These are phyloP conservation scores for Thalia dealbata DNA, from an alignment of 176 grass and related monocot species.

Conservation along the genomic window DNA sequence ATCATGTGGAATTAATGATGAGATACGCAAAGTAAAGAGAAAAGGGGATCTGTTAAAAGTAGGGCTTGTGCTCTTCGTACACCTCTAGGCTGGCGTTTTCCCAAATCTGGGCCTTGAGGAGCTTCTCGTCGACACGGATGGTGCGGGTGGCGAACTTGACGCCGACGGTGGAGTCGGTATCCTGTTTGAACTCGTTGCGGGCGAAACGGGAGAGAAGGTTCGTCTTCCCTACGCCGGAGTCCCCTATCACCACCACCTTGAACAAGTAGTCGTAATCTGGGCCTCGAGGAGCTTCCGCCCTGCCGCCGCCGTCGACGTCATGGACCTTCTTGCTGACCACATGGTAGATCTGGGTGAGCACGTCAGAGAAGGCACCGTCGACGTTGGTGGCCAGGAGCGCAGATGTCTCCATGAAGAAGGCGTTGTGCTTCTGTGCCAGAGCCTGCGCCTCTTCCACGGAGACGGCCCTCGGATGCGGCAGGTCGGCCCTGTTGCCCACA, in stretches of 20 bases:
- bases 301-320: background rate
- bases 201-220: too few relatives aligned
- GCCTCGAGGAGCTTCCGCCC: conserved; percentile 64
- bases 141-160: conserved; percentile 92
- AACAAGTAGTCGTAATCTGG: conserved; percentile 83
- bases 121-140: conserved; percentile 73
- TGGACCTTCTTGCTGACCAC: conserved; percentile 10
- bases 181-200: conserved; percentile 97
- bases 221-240: conserved; percentile 69
- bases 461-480: background rate
- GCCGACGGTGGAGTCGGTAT: conserved; percentile 93
- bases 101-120: conserved; percentile 89
- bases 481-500: conserved; percentile 2
- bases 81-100: conserved; percentile 62
- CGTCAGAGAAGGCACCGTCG: conserved; percentile 1
- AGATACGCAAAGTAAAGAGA: too few relatives aligned
- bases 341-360: conserved; percentile 8
- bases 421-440: background rate
- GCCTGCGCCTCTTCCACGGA: background rate
- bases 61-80: conserved; percentile 7
- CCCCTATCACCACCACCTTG: conserved; percentile 74
- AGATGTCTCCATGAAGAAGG: conserved; percentile 10
- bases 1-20: too few relatives aligned
- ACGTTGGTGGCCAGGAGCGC: background rate
- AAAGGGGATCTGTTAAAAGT: background rate